Evolutionary conservation across 139 green algal species (phyloP).

Genomic region (Yamagishiella unicocca): DNA sequence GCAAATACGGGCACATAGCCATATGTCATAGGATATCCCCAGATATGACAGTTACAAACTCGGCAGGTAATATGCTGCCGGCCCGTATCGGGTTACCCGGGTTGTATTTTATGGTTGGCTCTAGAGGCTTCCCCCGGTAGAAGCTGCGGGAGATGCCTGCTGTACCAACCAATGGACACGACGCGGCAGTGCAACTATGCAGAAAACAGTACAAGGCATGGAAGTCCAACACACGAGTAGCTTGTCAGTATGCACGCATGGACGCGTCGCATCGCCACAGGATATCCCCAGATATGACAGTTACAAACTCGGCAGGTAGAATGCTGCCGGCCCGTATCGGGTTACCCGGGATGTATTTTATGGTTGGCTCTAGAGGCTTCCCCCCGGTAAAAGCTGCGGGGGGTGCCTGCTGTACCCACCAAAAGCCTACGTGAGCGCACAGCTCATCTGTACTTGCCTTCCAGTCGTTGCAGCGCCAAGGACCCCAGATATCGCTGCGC

Average conservation of each 20-base stretch:
- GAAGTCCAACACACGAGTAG: too few relatives aligned
- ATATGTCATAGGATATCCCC: too few relatives aligned
- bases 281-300: slow-evolving; percentile 19
- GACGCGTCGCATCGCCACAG: too few relatives aligned
- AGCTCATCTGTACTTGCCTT: neutral
- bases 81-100: slow-evolving; percentile 33
- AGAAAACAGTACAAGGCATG: too few relatives aligned
- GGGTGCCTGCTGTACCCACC: slow-evolving; percentile 46
- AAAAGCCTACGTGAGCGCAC: neutral
- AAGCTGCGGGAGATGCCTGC: slow-evolving; percentile 18
- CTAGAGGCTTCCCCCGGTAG: slow-evolving; percentile 30
- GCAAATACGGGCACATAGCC: too few relatives aligned
- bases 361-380: slow-evolving; percentile 43
- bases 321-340: slow-evolving; percentile 31
- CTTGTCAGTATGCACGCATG: too few relatives aligned
- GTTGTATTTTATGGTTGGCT: neutral
- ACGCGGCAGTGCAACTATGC: too few relatives aligned
- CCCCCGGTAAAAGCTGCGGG: neutral
- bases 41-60: slow-evolving; percentile 27
- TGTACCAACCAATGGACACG: slow-evolving; percentile 6
- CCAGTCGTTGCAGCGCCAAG: neutral
- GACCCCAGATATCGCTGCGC: slow-evolving; percentile 33
- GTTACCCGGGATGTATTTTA: slow-evolving; percentile 15
- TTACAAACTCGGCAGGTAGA: slow-evolving; percentile 10
- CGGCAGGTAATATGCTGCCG: neutral